phyloP scores from a whole-genome alignment of 1,139 yeast species.

The Trichomonascaceae sp. region DNA sequence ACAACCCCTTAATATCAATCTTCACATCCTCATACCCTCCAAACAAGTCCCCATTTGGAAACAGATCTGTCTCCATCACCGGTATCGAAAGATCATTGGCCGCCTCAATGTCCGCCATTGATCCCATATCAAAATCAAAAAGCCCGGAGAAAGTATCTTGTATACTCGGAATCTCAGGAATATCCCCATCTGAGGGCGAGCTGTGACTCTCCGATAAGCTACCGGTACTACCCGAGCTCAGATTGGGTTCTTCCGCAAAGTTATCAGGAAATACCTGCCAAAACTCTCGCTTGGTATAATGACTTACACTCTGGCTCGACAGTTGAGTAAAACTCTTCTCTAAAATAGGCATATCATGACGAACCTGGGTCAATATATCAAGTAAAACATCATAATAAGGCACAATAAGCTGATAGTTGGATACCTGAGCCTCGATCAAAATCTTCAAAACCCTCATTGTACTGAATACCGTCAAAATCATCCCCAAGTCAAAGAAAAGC shows the following conservation, averaged over 20 bases:
- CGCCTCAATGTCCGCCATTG: background rate
- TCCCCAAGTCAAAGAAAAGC: background rate
- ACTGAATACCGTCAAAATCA: background rate
- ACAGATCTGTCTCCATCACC: background rate
- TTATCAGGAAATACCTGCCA: background rate
- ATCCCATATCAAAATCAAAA: background rate
- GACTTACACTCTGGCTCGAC: background rate
- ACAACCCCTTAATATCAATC: background rate
- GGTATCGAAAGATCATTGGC: background rate
- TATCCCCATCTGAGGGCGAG: background rate
- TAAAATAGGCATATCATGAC: background rate
- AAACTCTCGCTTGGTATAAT: background rate
- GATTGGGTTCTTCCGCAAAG: background rate
- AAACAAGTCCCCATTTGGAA: background rate
- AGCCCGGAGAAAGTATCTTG: background rate
- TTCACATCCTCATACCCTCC: background rate
- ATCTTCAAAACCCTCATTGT: slow-evolving; percentile 1
- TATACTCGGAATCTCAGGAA: background rate
- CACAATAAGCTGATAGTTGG: background rate
- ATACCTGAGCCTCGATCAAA: background rate
- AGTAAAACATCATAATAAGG: background rate
- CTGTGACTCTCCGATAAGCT: background rate
- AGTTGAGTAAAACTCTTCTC: background rate
- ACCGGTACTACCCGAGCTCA: too few species aligned
- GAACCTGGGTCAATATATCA: background rate